A percentile compares a stretch with the other conserved stretches of the same genome.
Conservation (phyloP, 2,329 filamentous ascomycete genomes). For the Corniculantispora saksenae region DNA sequence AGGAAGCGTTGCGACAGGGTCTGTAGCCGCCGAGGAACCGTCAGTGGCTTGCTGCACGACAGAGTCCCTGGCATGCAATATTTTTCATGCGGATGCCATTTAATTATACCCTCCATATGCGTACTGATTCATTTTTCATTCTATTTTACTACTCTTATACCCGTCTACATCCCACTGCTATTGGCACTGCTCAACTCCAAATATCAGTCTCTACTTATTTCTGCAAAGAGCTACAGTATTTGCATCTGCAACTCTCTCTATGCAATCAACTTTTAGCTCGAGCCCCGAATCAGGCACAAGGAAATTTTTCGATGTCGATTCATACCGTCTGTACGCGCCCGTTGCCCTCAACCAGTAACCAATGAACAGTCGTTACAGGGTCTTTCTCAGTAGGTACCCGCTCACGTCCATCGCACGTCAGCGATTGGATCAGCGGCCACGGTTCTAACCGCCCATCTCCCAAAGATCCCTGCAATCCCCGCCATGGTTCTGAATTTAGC, state of each 20-base stretch:
- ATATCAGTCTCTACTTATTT: too few relatives aligned
- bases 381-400: neutral
- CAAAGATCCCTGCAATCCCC: neutral
- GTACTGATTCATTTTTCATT: too few relatives aligned
- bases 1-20: neutral
- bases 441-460: constrained; percentile 13
- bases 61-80: neutral
- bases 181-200: too few relatives aligned
- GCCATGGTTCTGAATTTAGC: neutral
- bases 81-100: too few relatives aligned
- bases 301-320: neutral
- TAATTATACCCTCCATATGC: too few relatives aligned
- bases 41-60: constrained; percentile 5
- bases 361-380: neutral
- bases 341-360: neutral
- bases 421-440: constrained; percentile 15
- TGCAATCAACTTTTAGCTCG: neutral
- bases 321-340: constrained; percentile 1
- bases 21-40: constrained; percentile 1
- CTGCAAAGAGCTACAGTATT: too few relatives aligned
- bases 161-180: too few relatives aligned
- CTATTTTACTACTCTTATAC: too few relatives aligned
- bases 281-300: too few relatives aligned
- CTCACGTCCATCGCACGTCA: neutral
- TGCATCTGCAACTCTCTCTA: neutral